phyloP scores from a whole-genome alignment of 441 rosid genomes.

The Viola pubescens region DNA sequence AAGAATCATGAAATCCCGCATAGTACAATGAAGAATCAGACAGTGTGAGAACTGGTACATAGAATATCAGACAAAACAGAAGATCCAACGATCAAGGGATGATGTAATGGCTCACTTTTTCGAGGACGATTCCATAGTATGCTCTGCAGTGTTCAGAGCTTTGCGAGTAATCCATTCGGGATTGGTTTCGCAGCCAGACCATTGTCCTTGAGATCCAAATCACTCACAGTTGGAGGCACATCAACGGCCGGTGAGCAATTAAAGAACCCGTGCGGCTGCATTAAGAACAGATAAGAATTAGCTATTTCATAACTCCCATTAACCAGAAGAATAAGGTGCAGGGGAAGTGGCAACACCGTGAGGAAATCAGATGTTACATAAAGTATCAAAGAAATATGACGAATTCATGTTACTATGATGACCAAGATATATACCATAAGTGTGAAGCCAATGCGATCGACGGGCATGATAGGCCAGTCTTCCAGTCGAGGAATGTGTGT shows the following conservation, averaged over 20 bases:
- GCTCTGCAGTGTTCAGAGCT: constrained; percentile 39
- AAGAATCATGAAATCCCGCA: neutral
- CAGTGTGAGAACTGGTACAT: neutral
- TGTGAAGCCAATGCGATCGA: constrained; percentile 73
- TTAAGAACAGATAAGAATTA: neutral
- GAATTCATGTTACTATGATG: neutral
- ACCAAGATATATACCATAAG: constrained; percentile 46
- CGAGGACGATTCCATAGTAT: neutral
- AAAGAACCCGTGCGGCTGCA: constrained; percentile 84
- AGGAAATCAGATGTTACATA: neutral
- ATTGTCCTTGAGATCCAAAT: constrained; percentile 55
- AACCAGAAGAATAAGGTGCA: neutral
- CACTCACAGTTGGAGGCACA: constrained; percentile 65
- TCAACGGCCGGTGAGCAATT: constrained; percentile 78
- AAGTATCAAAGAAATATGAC: neutral
- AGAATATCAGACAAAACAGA: neutral
- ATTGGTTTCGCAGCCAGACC: constrained; percentile 42
- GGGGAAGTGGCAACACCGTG: no score
- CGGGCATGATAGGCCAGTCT: constrained; percentile 98
- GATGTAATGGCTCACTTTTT: constrained; percentile 6
- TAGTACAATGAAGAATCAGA: neutral
- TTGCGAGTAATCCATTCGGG: constrained; percentile 43
- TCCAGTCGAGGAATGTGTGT: constrained; percentile 81
- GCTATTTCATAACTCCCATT: neutral
- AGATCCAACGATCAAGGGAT: neutral